Conservation (phyloP, 176 grass and related monocot genomes). For the Oryza rufipogon region DNA sequence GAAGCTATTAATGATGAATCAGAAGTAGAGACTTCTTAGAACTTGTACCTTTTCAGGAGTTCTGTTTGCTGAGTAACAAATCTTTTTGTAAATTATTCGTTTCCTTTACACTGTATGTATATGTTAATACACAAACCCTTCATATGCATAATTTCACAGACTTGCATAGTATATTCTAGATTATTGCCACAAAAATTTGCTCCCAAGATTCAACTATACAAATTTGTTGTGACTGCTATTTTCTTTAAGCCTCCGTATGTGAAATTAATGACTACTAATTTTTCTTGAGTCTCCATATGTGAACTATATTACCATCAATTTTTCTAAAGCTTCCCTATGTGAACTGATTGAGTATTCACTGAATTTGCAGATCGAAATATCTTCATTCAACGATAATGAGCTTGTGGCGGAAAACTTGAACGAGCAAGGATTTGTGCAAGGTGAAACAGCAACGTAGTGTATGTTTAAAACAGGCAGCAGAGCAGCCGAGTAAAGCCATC, state of each 20-base stretch:
- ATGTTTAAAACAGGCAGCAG: not conserved
- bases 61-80: conserved; percentile 6
- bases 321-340: not conserved
- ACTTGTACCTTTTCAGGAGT: conserved; percentile 25
- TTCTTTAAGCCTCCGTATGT: not conserved
- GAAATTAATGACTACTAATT: not conserved
- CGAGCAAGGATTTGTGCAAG: conserved; percentile 49
- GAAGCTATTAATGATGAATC: conserved; percentile 45
- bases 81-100: conserved; percentile 8
- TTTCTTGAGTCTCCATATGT: not conserved
- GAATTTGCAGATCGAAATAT: conserved; percentile 40
- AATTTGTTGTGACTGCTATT: not conserved
- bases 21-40: conserved; percentile 61
- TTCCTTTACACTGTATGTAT: not conserved
- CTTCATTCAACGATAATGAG: conserved; percentile 16
- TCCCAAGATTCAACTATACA: not conserved
- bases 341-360: conserved; percentile 7
- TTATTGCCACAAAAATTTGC: conserved; percentile 7
- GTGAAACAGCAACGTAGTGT: conserved; percentile 33
- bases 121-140: conserved; percentile 11
- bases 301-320: not conserved
- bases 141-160: not conserved
- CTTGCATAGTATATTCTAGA: not conserved
- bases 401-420: conserved; percentile 28
- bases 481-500: not conserved